Conservation (phyloP, 2,329 filamentous ascomycete species). For the Penicillium sp. region DNA sequence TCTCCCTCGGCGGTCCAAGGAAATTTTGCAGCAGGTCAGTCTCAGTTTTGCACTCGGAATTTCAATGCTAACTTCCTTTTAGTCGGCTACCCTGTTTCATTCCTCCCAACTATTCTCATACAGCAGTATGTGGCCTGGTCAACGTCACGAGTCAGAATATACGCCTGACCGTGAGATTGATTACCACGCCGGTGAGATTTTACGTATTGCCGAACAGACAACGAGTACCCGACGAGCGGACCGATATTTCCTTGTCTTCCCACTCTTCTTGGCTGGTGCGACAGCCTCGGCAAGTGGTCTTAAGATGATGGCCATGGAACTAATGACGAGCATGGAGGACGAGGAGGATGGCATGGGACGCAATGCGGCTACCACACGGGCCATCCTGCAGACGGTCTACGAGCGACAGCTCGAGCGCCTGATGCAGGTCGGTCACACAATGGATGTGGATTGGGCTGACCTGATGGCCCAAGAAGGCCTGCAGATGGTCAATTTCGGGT, state of each 20-base stretch:
- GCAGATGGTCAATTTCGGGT: constrained; percentile 50
- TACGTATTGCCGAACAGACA: constrained; percentile 43
- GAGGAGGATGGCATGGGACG: constrained; percentile 44
- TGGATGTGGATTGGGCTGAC: constrained; percentile 50
- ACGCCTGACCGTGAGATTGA: constrained; percentile 42
- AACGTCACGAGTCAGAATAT: constrained; percentile 41
- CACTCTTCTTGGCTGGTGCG: constrained; percentile 51
- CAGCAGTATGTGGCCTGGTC: constrained; percentile 51
- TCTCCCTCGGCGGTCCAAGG: constrained; percentile 35
- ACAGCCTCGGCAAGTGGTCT: constrained; percentile 40
- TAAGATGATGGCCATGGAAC: constrained; percentile 47
- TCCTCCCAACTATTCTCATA: constrained; percentile 50
- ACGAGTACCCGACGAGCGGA: constrained; percentile 39
- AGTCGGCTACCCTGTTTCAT: constrained; percentile 46
- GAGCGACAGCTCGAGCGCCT: constrained; percentile 46
- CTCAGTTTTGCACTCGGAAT: neutral
- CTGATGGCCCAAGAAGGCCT: constrained; percentile 45
- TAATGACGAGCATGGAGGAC: constrained; percentile 48
- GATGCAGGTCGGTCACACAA: constrained; percentile 37
- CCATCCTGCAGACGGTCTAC: constrained; percentile 46
- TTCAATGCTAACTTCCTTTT: neutral
- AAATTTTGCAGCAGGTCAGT: constrained; percentile 46
- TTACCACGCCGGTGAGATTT: constrained; percentile 43
- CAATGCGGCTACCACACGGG: constrained; percentile 45
- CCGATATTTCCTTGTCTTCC: constrained; percentile 49